phyloP scores from a whole-genome alignment of 768 basidiomycete genomes.

The Rhizopogon vulgaris region DNA sequence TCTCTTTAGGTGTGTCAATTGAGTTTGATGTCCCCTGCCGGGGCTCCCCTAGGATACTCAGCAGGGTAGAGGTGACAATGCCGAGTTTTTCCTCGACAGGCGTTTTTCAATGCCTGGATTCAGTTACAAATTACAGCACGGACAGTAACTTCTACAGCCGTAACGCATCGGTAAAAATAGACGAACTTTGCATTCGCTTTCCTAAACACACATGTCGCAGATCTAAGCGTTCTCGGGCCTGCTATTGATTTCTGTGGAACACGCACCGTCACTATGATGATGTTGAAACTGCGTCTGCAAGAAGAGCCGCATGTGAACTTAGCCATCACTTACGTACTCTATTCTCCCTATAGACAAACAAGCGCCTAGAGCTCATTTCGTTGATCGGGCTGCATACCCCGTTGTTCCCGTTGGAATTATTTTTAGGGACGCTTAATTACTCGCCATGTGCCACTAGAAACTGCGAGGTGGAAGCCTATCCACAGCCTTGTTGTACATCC shows the following conservation, averaged over 20 bases:
- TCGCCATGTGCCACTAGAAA: not conserved
- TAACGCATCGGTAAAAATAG: not conserved
- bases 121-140: not conserved
- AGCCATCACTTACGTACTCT: too few species aligned
- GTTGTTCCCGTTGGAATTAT: too few species aligned
- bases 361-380: too few species aligned
- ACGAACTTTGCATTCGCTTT: not conserved
- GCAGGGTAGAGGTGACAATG: not conserved
- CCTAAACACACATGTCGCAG: not conserved
- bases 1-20: not conserved
- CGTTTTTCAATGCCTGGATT: not conserved
- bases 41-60: not conserved
- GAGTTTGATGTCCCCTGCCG: not conserved
- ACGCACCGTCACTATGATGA: not conserved
- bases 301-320: too few species aligned
- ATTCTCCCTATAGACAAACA: too few species aligned
- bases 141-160: not conserved
- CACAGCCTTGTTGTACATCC: not conserved
- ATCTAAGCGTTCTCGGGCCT: not conserved
- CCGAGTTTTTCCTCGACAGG: not conserved
- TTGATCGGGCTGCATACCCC: too few species aligned
- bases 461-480: not conserved
- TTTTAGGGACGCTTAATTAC: not conserved
- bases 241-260: not conserved
- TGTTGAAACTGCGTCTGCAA: not conserved